Base-by-base conservation (phyloP, 345 rosid species). In the Salix brachista region DNA sequence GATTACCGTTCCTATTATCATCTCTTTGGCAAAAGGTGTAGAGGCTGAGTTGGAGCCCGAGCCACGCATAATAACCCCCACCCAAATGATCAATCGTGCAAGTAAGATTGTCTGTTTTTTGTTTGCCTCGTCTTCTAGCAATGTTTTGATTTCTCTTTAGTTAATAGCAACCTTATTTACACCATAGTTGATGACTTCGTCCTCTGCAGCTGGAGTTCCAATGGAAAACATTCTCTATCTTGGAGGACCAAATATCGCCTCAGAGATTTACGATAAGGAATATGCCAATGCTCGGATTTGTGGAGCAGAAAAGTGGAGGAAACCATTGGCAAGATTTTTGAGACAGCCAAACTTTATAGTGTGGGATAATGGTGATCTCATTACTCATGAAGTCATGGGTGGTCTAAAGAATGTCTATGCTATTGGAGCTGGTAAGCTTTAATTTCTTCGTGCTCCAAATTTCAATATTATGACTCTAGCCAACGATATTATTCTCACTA, bases 331-430 rank as follows among this genome's bases (percentile, higher is more conserved):
- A 4, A 93, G 89, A 81, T 93, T 96, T 77, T 76, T 96, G 79
- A 90, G 98, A 83, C 99, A 91, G 67, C 89, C 99, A 16, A 94
- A 96, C 77, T 96, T 93, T 65, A 86, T 91, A 26, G 99, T 96
- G 46, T 96, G 99, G 98, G 99, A 96, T 80, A 96, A 96, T 67
- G 89, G 91, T 79, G 99, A 96, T 81, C 97, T 96, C 76, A 87
- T 92, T 66, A 96, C 99, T 79, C 99, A 96, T 84, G 99, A 96
- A 88, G 98, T 96, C 58, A 93, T 96, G 97, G 99, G 99, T 78
- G 98, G 99, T 73, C 87, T 93, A 66, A 93, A 96, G 91, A 96
- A 96, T 81, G 99, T 96, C 54, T 96, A 93, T 70, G 99, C 99
- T 85, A 96, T 96, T 81, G 99, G 99, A 87, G 99, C 99, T 56